phyloP scores from a whole-genome alignment of 2,329 filamentous ascomycete species.

The Elsinoe australis region DNA sequence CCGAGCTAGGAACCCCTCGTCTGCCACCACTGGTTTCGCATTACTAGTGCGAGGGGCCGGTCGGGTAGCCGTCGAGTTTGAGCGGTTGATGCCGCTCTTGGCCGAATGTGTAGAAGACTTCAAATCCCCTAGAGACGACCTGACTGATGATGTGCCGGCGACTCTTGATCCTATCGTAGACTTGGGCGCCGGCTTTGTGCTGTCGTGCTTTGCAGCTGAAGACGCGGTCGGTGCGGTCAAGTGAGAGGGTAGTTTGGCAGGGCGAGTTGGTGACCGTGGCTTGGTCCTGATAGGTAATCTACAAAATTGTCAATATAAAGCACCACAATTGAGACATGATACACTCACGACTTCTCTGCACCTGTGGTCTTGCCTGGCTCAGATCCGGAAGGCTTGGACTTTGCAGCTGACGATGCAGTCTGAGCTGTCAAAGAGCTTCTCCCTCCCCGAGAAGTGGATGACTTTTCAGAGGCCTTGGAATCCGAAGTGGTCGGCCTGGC shows the following conservation, averaged over 20 bases:
- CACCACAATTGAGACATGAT: neutral
- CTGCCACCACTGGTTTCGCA: slow-evolving; percentile 47
- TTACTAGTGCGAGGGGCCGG: slow-evolving; percentile 26
- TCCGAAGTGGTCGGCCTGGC: slow-evolving; percentile 17
- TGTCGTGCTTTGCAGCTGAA: slow-evolving; percentile 55
- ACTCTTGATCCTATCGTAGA: slow-evolving; percentile 22
- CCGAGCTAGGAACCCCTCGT: slow-evolving; percentile 66
- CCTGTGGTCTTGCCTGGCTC: slow-evolving; percentile 20
- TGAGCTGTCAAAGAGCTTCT: slow-evolving; percentile 30
- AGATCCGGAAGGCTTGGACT: slow-evolving; percentile 22
- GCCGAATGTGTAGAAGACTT: slow-evolving; percentile 7
- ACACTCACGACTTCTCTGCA: slow-evolving; percentile 32
- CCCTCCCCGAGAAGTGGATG: slow-evolving; percentile 10
- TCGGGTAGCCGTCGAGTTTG: slow-evolving; percentile 27
- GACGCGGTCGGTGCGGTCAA: slow-evolving; percentile 63
- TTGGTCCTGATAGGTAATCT: slow-evolving; percentile 33
- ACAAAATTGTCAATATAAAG: slow-evolving; percentile 18
- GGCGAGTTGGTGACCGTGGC: slow-evolving; percentile 61
- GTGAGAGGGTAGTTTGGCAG: slow-evolving; percentile 57
- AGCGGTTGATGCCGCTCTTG: slow-evolving; percentile 3
- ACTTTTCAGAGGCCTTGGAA: slow-evolving; percentile 17
- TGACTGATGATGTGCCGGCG: slow-evolving; percentile 2
- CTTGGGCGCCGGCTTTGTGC: slow-evolving; percentile 21
- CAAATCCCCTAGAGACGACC: slow-evolving; percentile 11
- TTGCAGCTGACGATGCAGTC: slow-evolving; percentile 29